Percentiles rank a stretch among this genome's conserved stretches.
Evolutionary conservation across 768 basidiomycete species (phyloP).

Genomic region (Cystobasidium onofrii): DNA sequence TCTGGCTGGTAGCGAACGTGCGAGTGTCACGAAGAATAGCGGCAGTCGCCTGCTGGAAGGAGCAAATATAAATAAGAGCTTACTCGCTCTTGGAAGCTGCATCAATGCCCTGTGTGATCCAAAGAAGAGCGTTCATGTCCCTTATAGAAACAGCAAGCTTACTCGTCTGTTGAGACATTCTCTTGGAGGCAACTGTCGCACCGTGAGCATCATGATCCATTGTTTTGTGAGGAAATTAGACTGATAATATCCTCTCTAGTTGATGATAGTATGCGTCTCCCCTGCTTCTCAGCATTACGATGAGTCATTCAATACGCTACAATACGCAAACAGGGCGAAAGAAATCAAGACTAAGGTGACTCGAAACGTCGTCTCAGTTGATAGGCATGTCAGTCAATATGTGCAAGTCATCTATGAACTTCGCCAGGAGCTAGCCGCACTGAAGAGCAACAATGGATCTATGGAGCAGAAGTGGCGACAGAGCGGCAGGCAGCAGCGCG

Average conservation of each 20-base stretch:
- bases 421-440: slow-evolving; percentile 30
- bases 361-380: slow-evolving; percentile 86
- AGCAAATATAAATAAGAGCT: slow-evolving; percentile 97
- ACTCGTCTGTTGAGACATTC: slow-evolving; percentile 96
- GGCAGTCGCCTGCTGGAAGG: slow-evolving; percentile 97
- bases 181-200: slow-evolving; percentile 96
- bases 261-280: slow-evolving; percentile 93
- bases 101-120: slow-evolving; percentile 97
- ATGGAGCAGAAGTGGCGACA: slow-evolving; percentile 24
- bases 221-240: background rate
- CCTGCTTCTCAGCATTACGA: slow-evolving; percentile 94
- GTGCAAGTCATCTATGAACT: slow-evolving; percentile 35
- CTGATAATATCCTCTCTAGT: background rate
- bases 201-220: slow-evolving; percentile 47
- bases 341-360: slow-evolving; percentile 97
- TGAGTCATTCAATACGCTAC: slow-evolving; percentile 94
- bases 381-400: slow-evolving; percentile 89
- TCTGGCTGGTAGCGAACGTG: slow-evolving; percentile 91
- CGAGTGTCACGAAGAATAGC: slow-evolving; percentile 92
- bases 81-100: slow-evolving; percentile 93
- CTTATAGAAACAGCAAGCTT: slow-evolving; percentile 96
- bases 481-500: background rate
- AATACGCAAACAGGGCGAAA: slow-evolving; percentile 95
- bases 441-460: background rate
- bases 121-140: slow-evolving; percentile 69